phyloP scores from a whole-genome alignment of 805 yeast species.

The Pichia thaimueangensis region DNA sequence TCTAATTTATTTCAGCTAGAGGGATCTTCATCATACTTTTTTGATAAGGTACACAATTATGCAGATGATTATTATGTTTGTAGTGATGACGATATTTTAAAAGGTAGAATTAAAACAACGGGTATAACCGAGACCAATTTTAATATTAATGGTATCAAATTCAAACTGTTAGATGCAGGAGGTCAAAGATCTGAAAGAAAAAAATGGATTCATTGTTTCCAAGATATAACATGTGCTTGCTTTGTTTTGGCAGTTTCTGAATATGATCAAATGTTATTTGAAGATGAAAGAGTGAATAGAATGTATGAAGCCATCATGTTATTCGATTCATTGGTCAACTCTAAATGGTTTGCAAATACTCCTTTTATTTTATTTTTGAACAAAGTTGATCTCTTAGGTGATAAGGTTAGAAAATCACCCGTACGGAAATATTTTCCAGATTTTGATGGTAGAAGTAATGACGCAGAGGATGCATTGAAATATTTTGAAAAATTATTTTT shows the following conservation, averaged over 20 bases:
- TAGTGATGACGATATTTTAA: constrained; percentile 74
- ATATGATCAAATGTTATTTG: constrained; percentile 87
- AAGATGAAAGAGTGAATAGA: constrained; percentile 82
- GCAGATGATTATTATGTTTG: constrained; percentile 62
- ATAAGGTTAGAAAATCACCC: constrained; percentile 61
- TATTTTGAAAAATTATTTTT: constrained; percentile 68
- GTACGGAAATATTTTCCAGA: constrained; percentile 72
- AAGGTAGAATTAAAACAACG: constrained; percentile 90
- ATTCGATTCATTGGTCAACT: constrained; percentile 78
- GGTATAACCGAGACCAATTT: constrained; percentile 89
- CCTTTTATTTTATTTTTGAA: constrained; percentile 87
- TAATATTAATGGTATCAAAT: constrained; percentile 53
- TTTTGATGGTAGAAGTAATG: constrained; percentile 58
- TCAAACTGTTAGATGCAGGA: constrained; percentile 89
- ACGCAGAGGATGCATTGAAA: constrained; percentile 58
- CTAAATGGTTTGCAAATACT: constrained; percentile 76
- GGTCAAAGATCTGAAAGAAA: constrained; percentile 95
- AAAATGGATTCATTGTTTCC: constrained; percentile 96
- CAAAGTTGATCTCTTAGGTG: constrained; percentile 75
- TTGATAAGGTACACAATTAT: constrained; percentile 63
- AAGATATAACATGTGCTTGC: constrained; percentile 78
- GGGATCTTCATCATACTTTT: constrained; percentile 74
- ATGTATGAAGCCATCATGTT: constrained; percentile 85
- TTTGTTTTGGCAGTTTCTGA: constrained; percentile 88
- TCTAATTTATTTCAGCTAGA: constrained; percentile 82